phyloP scores from a whole-genome alignment of 805 yeast genomes.

The Teunomyces lycoperdinae region DNA sequence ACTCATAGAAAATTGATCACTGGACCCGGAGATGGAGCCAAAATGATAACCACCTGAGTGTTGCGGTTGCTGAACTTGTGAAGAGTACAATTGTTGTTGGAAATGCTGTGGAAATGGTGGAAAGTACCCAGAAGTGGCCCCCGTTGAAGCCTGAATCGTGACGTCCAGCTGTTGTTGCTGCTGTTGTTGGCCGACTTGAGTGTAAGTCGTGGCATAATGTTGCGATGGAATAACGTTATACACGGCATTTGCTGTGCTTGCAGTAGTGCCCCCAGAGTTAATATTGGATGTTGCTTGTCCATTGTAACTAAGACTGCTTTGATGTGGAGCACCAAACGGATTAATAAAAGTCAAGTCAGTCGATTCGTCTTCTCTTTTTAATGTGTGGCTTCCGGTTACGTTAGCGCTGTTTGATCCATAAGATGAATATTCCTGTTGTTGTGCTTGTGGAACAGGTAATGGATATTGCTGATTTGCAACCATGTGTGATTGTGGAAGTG shows the following conservation, averaged over 20 bases:
- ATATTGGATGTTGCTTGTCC: background rate
- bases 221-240: constrained; percentile 5
- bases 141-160: background rate
- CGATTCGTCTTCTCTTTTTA: constrained; percentile 14
- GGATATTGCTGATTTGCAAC: constrained; percentile 8
- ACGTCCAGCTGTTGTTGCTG: constrained; percentile 5
- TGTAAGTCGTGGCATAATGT: constrained; percentile 2
- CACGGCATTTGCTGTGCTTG: constrained; percentile 1
- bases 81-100: constrained; percentile 5
- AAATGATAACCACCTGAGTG: constrained; percentile 5
- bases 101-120: constrained; percentile 11
- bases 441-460: constrained; percentile 3
- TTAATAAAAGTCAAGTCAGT: constrained; percentile 20
- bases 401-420: background rate
- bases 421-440: constrained; percentile 4
- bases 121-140: constrained; percentile 5
- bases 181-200: constrained; percentile 2
- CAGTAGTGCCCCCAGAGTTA: background rate
- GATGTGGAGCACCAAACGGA: constrained; percentile 16
- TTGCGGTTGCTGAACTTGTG: constrained; percentile 6
- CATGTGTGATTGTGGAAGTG: constrained; percentile 11
- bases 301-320: constrained; percentile 4
- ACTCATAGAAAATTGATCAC: constrained; percentile 7
- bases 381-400: background rate
- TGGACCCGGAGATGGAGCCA: constrained; percentile 6